phyloP scores from a whole-genome alignment of 1,284 basidiomycete species.

The Trichosporon asahii region DNA sequence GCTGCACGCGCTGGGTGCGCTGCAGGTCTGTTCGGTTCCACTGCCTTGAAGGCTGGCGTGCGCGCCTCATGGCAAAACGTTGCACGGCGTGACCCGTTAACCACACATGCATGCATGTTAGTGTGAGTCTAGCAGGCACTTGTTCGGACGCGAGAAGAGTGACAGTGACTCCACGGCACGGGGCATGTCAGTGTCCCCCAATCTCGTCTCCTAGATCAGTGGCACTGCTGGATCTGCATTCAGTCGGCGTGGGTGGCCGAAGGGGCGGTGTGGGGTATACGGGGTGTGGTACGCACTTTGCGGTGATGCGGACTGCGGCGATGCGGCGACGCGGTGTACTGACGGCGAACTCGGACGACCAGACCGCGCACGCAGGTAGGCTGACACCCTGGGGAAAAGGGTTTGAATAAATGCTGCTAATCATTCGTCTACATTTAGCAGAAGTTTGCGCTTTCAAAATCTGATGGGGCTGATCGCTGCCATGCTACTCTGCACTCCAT shows the following conservation, averaged over 20 bases:
- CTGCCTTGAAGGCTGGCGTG: no score
- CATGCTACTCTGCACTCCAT: no score
- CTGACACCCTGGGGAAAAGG: background rate
- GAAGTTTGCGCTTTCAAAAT: no score
- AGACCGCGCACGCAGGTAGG: background rate
- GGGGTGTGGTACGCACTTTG: background rate
- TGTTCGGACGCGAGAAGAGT: background rate
- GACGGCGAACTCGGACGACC: background rate
- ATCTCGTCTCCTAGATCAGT: background rate
- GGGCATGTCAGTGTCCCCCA: no score
- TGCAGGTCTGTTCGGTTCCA: background rate
- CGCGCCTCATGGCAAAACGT: no score
- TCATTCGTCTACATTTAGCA: no score
- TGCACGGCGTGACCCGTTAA: no score
- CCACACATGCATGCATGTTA: no score
- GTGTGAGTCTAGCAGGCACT: background rate
- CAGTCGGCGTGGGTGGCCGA: background rate
- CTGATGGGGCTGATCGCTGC: no score
- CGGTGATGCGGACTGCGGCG: background rate
- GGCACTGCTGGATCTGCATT: background rate
- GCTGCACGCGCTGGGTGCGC: background rate
- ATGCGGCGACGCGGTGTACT: background rate
- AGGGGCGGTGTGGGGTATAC: background rate
- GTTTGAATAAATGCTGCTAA: no score
- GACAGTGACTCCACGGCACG: background rate